Evolutionary conservation across 2,329 filamentous ascomycete species (phyloP).

Genomic region (Acarospora socialis): DNA sequence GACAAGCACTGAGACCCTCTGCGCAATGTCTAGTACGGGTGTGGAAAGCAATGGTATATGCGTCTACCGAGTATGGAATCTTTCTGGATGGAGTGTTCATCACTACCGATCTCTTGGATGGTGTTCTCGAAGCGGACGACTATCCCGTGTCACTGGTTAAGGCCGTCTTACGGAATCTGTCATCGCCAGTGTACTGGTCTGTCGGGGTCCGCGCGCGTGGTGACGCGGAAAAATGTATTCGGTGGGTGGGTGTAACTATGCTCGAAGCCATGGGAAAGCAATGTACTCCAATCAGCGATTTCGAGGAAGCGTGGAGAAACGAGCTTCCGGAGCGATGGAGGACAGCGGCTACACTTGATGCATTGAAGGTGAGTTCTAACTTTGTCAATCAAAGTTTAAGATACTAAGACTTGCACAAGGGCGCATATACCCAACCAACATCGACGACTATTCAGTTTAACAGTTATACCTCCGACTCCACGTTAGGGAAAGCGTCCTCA

Average conservation of each 20-base stretch:
- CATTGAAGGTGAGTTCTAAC: constrained; percentile 11
- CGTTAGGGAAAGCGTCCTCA: too few species aligned
- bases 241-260: constrained; percentile 11
- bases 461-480: too few species aligned
- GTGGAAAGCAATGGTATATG: constrained; percentile 12
- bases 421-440: too few species aligned
- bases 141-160: constrained; percentile 9
- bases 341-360: constrained; percentile 9
- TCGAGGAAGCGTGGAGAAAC: constrained; percentile 13
- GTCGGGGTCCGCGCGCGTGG: constrained; percentile 1
- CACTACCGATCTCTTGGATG: constrained; percentile 3
- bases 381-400: too few species aligned
- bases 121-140: constrained; percentile 12
- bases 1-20: constrained; percentile 8
- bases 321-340: constrained; percentile 15
- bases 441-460: too few species aligned
- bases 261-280: constrained; percentile 4
- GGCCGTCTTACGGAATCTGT: constrained; percentile 11
- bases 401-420: too few species aligned
- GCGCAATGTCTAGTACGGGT: constrained; percentile 5
- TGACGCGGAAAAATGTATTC: constrained; percentile 4
- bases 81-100: constrained; percentile 8
- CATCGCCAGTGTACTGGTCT: too few species aligned
- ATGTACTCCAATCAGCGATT: constrained; percentile 4
- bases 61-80: constrained; percentile 8